A percentile compares a stretch with the other conserved stretches of the same genome.
Evolutionary conservation across 2,329 filamentous ascomycete genomes (phyloP).

Genomic region (Nakataea oryzae): DNA sequence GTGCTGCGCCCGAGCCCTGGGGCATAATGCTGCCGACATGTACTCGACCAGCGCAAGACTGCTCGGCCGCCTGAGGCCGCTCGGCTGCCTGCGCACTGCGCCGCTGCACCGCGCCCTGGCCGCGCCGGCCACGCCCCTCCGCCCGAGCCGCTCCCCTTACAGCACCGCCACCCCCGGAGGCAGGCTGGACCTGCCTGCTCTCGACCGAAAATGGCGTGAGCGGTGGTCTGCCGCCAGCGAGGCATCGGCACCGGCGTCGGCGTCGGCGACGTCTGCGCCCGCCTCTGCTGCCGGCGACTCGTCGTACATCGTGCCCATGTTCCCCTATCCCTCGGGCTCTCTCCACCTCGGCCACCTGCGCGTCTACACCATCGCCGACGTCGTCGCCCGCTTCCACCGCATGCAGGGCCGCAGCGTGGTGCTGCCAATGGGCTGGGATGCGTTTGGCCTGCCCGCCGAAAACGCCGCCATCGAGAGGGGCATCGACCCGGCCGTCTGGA

Average conservation of each 20-base stretch:
- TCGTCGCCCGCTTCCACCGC: constrained; percentile 64
- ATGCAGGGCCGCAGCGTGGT: constrained; percentile 68
- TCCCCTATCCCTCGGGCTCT: constrained; percentile 81
- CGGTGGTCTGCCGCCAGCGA: constrained; percentile 25
- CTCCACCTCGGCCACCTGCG: constrained; percentile 81
- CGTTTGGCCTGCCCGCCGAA: constrained; percentile 82
- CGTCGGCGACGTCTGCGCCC: not conserved
- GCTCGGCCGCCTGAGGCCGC: not conserved
- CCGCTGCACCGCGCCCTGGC: not conserved
- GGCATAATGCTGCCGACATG: not conserved
- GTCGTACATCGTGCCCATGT: constrained; percentile 80
- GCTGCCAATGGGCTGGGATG: constrained; percentile 92
- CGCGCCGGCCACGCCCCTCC: not conserved
- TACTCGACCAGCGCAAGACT: not conserved
- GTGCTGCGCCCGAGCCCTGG: not conserved
- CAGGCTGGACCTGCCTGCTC: constrained; percentile 32
- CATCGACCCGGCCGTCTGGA: constrained; percentile 70
- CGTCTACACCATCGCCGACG: constrained; percentile 85
- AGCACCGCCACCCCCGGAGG: not conserved
- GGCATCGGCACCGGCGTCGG: constrained; percentile 2
- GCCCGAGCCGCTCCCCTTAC: constrained; percentile 21
- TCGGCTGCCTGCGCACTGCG: not conserved
- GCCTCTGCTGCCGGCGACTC: not conserved
- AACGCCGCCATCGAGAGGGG: constrained; percentile 82
- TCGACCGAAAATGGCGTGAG: constrained; percentile 42